These are phyloP conservation scores for Coelastrella sp. DNA, from an alignment of 139 green algal species.

Conservation along the genomic window DNA sequence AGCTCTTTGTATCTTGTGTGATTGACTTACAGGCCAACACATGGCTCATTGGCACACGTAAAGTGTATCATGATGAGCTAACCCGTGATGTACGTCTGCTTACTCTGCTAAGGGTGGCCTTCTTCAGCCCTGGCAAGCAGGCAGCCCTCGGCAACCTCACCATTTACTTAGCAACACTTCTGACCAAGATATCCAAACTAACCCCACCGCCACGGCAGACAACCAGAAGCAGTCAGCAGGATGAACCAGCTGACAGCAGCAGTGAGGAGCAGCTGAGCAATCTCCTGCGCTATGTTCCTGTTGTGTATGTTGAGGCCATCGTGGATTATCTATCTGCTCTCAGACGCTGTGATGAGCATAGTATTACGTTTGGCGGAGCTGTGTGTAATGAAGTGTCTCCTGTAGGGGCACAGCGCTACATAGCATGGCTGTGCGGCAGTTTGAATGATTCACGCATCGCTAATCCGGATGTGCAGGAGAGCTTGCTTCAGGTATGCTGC, in stretches of 20 bases:
- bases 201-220: background rate
- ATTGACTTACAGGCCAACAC: background rate
- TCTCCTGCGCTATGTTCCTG: conserved; percentile 69
- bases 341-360: background rate
- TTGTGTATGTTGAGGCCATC: conserved; percentile 58
- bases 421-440: conserved; percentile 17
- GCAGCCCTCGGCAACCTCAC: conserved; percentile 24
- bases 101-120: conserved; percentile 39
- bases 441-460: conserved; percentile 24
- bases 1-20: background rate
- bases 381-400: background rate
- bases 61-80: conserved; percentile 45
- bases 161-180: conserved; percentile 31
- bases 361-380: background rate
- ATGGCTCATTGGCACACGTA: conserved; percentile 32
- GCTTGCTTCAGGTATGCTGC: conserved; percentile 37
- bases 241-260: conserved; percentile 44
- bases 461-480: conserved; percentile 55
- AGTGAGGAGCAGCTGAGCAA: background rate
- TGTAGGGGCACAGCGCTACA: background rate
- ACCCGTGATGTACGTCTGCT: conserved; percentile 38
- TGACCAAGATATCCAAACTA: background rate
- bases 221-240: conserved; percentile 38
- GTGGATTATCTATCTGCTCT: conserved; percentile 47
- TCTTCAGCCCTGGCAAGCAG: conserved; percentile 50